Evolutionary conservation across 208 protist species (phyloP).

Genomic region (Leptomonas pyrrhocoris): DNA sequence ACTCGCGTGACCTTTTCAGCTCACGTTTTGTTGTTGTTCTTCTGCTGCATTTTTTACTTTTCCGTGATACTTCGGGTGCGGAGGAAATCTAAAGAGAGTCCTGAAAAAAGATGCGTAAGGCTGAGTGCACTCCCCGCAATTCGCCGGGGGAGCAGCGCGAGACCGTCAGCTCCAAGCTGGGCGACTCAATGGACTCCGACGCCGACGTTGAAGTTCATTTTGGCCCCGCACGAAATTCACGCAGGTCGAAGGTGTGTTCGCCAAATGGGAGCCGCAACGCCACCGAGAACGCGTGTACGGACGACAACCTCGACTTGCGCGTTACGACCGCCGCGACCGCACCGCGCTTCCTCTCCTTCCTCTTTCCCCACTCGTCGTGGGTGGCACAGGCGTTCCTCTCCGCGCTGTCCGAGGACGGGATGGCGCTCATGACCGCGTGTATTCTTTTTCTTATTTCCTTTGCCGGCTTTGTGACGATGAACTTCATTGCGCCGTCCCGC

Average conservation of each 20-base stretch:
- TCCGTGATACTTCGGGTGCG: neutral
- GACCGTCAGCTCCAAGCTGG: neutral
- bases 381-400: conserved; percentile 22
- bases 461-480: conserved; percentile 10
- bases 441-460: conserved; percentile 19
- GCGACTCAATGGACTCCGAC: neutral
- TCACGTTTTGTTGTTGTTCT: too few species aligned
- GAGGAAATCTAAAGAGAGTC: too few species aligned
- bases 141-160: neutral
- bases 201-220: conserved; percentile 1
- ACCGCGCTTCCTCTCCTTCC: neutral
- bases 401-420: conserved; percentile 24
- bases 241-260: neutral
- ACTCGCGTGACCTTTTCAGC: too few species aligned
- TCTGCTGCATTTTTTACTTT: conserved; percentile 2
- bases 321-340: neutral
- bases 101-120: conserved; percentile 3
- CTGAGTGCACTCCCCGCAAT: conserved; percentile 1
- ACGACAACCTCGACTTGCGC: neutral
- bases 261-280: neutral
- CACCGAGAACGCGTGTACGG: neutral
- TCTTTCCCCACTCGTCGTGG: conserved; percentile 2
- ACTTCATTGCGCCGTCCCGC: conserved; percentile 10
- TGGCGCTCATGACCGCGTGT: conserved; percentile 23
- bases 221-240: too few species aligned